Percentiles rank a stretch among this genome's conserved stretches.
phyloP scores from a whole-genome alignment of 2,329 filamentous ascomycete species.

The Penicillium hordei region DNA sequence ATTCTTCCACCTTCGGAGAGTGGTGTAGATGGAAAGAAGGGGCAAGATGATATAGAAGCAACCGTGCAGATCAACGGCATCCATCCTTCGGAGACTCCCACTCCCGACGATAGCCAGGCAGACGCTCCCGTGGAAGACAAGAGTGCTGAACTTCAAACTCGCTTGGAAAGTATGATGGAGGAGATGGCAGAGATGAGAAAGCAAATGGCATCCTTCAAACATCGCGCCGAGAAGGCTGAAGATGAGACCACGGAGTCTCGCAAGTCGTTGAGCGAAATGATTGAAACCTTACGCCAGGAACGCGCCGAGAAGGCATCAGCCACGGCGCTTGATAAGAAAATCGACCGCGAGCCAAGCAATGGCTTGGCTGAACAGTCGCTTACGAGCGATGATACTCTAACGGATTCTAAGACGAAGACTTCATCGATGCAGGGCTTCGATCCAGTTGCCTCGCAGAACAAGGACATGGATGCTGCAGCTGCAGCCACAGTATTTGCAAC shows the following conservation, averaged over 20 bases:
- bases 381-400: slow-evolving; percentile 7
- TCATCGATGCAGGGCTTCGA: slow-evolving; percentile 39
- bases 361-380: not conserved
- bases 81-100: slow-evolving; percentile 8
- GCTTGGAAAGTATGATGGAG: slow-evolving; percentile 71
- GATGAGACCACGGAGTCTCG: slow-evolving; percentile 69
- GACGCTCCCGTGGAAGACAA: slow-evolving; percentile 40
- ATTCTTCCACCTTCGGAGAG: slow-evolving; percentile 45
- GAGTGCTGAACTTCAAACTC: slow-evolving; percentile 60
- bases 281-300: slow-evolving; percentile 73
- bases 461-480: slow-evolving; percentile 43
- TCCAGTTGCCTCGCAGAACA: slow-evolving; percentile 51
- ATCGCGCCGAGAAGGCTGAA: slow-evolving; percentile 78
- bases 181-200: slow-evolving; percentile 80
- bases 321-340: slow-evolving; percentile 35
- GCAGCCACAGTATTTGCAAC: slow-evolving; percentile 45
- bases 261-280: slow-evolving; percentile 81
- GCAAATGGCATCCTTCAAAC: slow-evolving; percentile 75
- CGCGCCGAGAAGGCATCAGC: slow-evolving; percentile 54
- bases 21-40: slow-evolving; percentile 10
- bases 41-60: not conserved
- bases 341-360: slow-evolving; percentile 13
- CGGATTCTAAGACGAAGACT: slow-evolving; percentile 14
- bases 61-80: slow-evolving; percentile 15
- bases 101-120: slow-evolving; percentile 12